Conservation (phyloP, 2,329 filamentous ascomycete genomes). For the Fusarium solani-melongenae region DNA sequence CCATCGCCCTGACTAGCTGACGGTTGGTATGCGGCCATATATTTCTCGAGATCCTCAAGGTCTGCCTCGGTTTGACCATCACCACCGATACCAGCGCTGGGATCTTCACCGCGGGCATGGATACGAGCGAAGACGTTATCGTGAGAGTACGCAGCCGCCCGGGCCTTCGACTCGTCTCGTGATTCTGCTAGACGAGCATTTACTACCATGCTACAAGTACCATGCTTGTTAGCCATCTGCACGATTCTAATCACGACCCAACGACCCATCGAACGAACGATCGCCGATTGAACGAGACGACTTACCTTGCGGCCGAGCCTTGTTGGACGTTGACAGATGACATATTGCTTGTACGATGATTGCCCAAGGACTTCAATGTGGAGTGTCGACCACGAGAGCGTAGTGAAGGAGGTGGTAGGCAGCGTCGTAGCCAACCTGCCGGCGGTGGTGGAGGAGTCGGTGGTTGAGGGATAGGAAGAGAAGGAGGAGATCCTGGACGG, state of each 20-base stretch:
- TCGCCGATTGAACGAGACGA: background rate
- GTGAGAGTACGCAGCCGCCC: background rate
- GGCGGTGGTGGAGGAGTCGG: background rate
- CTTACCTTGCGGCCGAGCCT: slow-evolving; percentile 25
- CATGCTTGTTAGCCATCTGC: slow-evolving; percentile 15
- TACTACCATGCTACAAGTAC: background rate
- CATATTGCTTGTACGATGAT: background rate
- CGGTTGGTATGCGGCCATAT: slow-evolving; percentile 2
- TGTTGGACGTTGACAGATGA: slow-evolving; percentile 15
- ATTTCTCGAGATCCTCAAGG: slow-evolving; percentile 4
- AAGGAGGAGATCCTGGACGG: background rate
- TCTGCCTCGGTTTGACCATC: background rate
- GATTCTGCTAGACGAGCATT: slow-evolving; percentile 9
- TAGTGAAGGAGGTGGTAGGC: background rate
- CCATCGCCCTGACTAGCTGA: background rate
- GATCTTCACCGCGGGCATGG: background rate
- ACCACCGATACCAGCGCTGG: background rate
- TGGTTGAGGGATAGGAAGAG: background rate
- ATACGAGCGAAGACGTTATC: slow-evolving; percentile 15
- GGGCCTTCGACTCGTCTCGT: background rate
- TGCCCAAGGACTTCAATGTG: background rate
- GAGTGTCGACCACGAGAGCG: background rate
- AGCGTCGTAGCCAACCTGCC: background rate
- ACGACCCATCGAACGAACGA: slow-evolving; percentile 1
- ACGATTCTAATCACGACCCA: background rate